Evolutionary conservation across 306 rosid species (phyloP).

Genomic region (Prunus davidiana): DNA sequence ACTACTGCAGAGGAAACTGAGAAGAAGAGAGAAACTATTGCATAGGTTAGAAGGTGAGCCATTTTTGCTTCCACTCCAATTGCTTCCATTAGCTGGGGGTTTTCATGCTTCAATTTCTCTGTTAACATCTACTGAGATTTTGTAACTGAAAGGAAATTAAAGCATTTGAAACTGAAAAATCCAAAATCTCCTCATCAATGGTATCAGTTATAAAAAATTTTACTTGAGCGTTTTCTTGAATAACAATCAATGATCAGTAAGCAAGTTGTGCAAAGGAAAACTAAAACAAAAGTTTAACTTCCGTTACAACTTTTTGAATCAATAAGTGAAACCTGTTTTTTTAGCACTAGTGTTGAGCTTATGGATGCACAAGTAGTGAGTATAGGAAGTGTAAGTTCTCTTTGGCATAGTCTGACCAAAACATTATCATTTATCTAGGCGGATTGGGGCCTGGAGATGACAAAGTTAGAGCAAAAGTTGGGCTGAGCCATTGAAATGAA

Average conservation of each 20-base stretch:
- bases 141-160: neutral
- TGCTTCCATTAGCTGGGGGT: neutral
- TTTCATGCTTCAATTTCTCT: neutral
- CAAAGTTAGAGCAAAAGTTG: too few species aligned
- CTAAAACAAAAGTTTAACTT: neutral
- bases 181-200: neutral
- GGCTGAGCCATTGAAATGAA: neutral
- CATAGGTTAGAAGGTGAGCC: neutral
- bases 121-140: neutral
- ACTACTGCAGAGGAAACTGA: neutral
- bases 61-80: neutral
- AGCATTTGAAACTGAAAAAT: neutral
- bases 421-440: neutral
- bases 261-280: neutral
- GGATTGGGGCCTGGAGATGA: neutral
- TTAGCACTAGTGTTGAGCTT: neutral
- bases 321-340: neutral
- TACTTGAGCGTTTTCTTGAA: neutral
- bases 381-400: neutral
- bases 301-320: neutral
- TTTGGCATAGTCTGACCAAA: neutral
- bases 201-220: neutral
- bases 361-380: neutral
- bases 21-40: constrained; percentile 1
- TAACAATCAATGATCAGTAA: neutral